These are phyloP conservation scores for Pelargonium nanum DNA, from an alignment of 345 rosid genomes.

Conservation along the genomic window DNA sequence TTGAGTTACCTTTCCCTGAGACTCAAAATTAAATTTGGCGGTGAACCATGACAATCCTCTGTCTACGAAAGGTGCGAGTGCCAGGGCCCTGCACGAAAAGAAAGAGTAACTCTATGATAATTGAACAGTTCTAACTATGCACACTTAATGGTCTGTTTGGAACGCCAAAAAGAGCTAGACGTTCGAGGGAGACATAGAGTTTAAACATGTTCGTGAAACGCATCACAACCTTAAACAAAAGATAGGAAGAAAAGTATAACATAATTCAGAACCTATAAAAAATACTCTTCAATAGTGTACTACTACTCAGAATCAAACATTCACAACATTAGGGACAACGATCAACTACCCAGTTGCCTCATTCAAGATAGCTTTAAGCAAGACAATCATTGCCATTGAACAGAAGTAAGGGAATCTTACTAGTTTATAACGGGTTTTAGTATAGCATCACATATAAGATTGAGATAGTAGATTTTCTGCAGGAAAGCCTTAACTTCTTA, in stretches of 20 bases:
- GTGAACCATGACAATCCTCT: slow-evolving; percentile 80
- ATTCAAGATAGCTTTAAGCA: too few species aligned
- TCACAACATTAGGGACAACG: too few species aligned
- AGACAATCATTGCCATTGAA: too few species aligned
- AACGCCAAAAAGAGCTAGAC: neutral
- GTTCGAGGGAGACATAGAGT: neutral
- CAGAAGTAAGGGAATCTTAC: too few species aligned
- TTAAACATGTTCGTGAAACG: too few species aligned
- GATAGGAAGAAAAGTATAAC: too few species aligned
- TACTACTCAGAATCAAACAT: too few species aligned
- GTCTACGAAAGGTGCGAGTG: slow-evolving; percentile 83
- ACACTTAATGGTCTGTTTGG: neutral
- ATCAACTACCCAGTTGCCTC: too few species aligned
- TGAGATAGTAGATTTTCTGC: neutral
- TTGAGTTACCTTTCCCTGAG: slow-evolving; percentile 59
- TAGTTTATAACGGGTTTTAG: too few species aligned
- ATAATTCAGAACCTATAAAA: too few species aligned
- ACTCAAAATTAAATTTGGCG: slow-evolving; percentile 47
- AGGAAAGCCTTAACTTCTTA: neutral
- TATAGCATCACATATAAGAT: neutral
- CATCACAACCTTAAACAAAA: neutral
- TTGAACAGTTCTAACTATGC: neutral
- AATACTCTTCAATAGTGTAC: too few species aligned
- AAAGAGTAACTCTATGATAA: neutral
- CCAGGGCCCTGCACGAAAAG: slow-evolving; percentile 58